Percentiles rank a stretch among this genome's conserved stretches.
Conservation (phyloP, 2,329 filamentous ascomycete genomes). For the Aspergillus ustus region DNA sequence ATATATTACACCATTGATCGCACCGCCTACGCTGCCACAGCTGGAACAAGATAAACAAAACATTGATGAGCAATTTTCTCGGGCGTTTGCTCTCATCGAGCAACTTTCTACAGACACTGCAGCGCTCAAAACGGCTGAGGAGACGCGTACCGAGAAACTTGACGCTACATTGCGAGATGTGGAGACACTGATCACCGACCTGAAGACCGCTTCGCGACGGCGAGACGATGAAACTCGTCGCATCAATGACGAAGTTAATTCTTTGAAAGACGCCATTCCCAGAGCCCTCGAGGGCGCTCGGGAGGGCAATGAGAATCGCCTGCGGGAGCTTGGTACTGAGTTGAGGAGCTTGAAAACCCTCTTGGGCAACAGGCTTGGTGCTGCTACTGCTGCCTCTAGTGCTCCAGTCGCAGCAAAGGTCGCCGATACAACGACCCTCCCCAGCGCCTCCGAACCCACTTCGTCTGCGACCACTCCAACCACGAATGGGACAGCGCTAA, state of each 20-base stretch:
- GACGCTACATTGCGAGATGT: constrained; percentile 83
- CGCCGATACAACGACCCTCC: constrained; percentile 30
- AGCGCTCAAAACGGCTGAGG: constrained; percentile 82
- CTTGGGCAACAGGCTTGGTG: constrained; percentile 66
- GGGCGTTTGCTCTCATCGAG: constrained; percentile 87
- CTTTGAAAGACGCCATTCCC: constrained; percentile 82
- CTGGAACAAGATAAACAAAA: constrained; percentile 91
- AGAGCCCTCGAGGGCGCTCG: constrained; percentile 88
- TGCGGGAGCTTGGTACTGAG: constrained; percentile 85
- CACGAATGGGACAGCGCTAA: constrained; percentile 34
- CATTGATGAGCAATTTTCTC: constrained; percentile 92
- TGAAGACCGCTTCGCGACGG: constrained; percentile 79
- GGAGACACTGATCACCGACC: constrained; percentile 77
- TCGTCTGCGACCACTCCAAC: constrained; percentile 27
- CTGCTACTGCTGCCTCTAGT: constrained; percentile 30
- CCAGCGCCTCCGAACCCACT: constrained; percentile 28
- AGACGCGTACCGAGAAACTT: constrained; percentile 79
- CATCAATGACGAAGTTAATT: constrained; percentile 82
- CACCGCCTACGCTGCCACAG: constrained; percentile 90
- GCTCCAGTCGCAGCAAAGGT: constrained; percentile 38
- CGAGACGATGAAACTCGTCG: constrained; percentile 87
- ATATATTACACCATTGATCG: constrained; percentile 88
- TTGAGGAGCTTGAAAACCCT: constrained; percentile 91
- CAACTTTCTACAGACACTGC: constrained; percentile 91
- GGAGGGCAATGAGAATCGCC: constrained; percentile 75